phyloP scores from a whole-genome alignment of 1,139 yeast genomes.

The Kluyveromyces sp. region DNA sequence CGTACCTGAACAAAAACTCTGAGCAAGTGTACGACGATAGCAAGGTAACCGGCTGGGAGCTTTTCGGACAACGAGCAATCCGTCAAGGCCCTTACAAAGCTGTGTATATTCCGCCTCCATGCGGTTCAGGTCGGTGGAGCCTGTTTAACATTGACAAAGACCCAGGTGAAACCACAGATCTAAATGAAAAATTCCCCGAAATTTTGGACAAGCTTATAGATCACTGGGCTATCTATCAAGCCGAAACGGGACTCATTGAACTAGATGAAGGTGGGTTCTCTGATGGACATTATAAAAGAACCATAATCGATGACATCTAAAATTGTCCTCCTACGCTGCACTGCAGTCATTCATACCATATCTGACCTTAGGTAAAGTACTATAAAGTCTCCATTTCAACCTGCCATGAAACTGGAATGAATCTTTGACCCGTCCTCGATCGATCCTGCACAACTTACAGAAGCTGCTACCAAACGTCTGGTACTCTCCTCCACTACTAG shows the following conservation, averaged over 20 bases:
- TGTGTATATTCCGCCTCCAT: slow-evolving; percentile 42
- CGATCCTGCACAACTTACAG: no score
- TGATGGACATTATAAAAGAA: neutral
- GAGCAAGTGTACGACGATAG: slow-evolving; percentile 39
- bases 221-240: slow-evolving; percentile 48
- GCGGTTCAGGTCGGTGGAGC: slow-evolving; percentile 47
- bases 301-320: neutral
- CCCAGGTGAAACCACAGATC: slow-evolving; percentile 44
- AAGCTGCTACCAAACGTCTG: no score
- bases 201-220: slow-evolving; percentile 37
- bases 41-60: slow-evolving; percentile 51
- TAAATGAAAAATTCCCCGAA: slow-evolving; percentile 33
- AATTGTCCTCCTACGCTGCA: no score
- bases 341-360: no score
- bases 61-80: slow-evolving; percentile 50
- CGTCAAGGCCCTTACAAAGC: slow-evolving; percentile 47
- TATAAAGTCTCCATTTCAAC: no score
- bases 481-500: no score
- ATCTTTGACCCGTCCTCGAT: no score
- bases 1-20: slow-evolving; percentile 29
- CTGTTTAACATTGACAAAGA: slow-evolving; percentile 40
- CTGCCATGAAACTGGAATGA: no score
- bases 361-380: no score
- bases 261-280: slow-evolving; percentile 16
- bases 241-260: slow-evolving; percentile 48